Percentiles rank a stretch among this genome's conserved stretches.
These are phyloP conservation scores for Chrysoporthe cubensis DNA, from an alignment of 2,329 filamentous ascomycete genomes.

Conservation along the genomic window DNA sequence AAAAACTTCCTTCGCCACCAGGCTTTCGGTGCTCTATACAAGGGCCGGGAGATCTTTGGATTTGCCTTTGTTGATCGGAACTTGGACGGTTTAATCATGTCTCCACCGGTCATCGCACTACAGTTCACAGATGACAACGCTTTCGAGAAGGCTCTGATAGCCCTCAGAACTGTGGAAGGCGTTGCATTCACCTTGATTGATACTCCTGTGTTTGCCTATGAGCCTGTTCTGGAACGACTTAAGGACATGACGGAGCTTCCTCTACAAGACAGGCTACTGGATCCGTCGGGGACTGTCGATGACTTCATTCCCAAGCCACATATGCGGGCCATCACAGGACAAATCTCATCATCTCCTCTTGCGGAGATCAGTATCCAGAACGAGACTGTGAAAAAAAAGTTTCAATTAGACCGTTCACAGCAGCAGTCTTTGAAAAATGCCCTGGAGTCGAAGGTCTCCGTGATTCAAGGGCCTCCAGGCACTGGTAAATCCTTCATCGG, in stretches of 20 bases:
- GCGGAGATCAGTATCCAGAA: not conserved
- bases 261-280: constrained; percentile 57
- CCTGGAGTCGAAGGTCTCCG: constrained; percentile 55
- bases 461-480: constrained; percentile 75
- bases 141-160: constrained; percentile 51
- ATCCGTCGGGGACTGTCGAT: constrained; percentile 29
- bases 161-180: constrained; percentile 39
- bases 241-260: constrained; percentile 60
- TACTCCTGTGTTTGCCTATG: constrained; percentile 69
- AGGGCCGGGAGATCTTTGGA: constrained; percentile 54
- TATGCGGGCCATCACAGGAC: not conserved
- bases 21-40: constrained; percentile 64
- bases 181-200: constrained; percentile 62
- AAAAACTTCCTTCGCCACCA: constrained; percentile 60
- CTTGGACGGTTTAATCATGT: constrained; percentile 45
- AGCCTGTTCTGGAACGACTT: constrained; percentile 66
- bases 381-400: constrained; percentile 10
- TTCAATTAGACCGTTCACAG: constrained; percentile 51
- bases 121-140: constrained; percentile 53
- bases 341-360: constrained; percentile 8
- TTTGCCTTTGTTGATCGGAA: constrained; percentile 65
- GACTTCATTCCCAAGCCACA: not conserved
- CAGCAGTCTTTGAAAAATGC: constrained; percentile 58
- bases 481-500: constrained; percentile 80
- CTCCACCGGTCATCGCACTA: constrained; percentile 53